These are phyloP conservation scores for Suhomyces prunicola DNA, from an alignment of 805 yeast genomes.

Conservation along the genomic window DNA sequence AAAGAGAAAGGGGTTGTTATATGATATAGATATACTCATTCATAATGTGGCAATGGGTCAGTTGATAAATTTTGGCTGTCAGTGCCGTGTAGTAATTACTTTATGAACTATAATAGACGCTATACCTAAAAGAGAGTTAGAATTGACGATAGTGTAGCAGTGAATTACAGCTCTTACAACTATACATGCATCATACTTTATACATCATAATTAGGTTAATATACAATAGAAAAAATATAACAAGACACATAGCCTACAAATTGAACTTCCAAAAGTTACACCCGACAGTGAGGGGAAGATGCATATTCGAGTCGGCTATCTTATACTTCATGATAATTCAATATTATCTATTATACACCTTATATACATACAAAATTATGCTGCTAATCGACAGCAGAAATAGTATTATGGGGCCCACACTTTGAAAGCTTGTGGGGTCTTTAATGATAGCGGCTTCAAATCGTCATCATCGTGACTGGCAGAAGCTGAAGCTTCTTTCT, in stretches of 20 bases:
- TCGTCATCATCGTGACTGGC: slow-evolving; percentile 12
- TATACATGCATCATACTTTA: no score
- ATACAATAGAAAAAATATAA: no score
- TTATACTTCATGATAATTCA: neutral
- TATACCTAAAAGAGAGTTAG: neutral
- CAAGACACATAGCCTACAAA: no score
- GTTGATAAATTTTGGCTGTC: neutral
- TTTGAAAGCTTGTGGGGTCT: slow-evolving; percentile 41
- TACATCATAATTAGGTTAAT: no score
- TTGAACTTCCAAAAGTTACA: no score
- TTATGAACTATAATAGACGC: neutral
- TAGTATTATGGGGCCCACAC: slow-evolving; percentile 41
- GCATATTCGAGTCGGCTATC: neutral
- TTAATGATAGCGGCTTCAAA: slow-evolving; percentile 36
- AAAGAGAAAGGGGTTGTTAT: slow-evolving; percentile 42
- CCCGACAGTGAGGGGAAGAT: no score
- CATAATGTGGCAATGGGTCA: neutral
- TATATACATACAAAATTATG: neutral
- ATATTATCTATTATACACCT: neutral
- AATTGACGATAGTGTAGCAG: no score
- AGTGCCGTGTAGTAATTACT: neutral
- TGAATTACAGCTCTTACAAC: no score
- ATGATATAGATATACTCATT: neutral
- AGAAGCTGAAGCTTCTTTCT: slow-evolving; percentile 7
- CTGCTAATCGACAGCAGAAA: neutral